Base-by-base conservation (phyloP, 768 basidiomycete genomes). In the Termitomyces sp. region DNA sequence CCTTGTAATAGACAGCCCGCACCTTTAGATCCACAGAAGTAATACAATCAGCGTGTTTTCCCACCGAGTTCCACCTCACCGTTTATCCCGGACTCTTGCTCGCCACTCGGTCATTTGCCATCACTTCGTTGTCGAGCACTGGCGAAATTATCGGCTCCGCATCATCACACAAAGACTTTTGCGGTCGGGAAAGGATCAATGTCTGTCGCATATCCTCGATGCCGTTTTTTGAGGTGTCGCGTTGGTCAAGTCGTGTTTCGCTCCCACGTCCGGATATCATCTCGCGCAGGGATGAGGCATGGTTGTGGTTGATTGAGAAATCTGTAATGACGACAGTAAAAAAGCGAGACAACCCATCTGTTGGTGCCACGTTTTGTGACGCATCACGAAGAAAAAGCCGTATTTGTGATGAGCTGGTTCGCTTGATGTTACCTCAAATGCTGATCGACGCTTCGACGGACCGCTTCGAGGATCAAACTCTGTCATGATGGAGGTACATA, bases 371-470 rank as follows among this genome's bases (percentile, higher is more conserved):
- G 36, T 28, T 36, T 26, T 53, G 26, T 53, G 52, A 53, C 38
- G 40, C 51, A 52, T 40, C 40, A 16, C 33, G 49, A 50, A 43
- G 52, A 5, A 50, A 50, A 51, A 14, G 33, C 10, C 4, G 20
- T 36, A 26, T 51, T 51, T 23, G 23, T 52, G 36, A 63, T 63
- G 62, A 57, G 40, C 58, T 48, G 47, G 62, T 41, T 63, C 62
- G 36, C 51, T 32, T 26, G 5, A 55, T 50, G 44, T 53, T 33
- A 43, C 55, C 9, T 41, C 55, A 57, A 48, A 56, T 55, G 58
- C 41, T 51, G 58, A 63, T 63, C 62, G 62, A 57, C 62, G 51
- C 55, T 57, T 56, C 55, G 46, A 63, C 58, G 58, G 62, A 50
- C 62, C 62, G 59, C 47, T 62, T 59, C 36, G 35, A 62, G 62